Base-by-base conservation (phyloP, 192 early-diverging fungal species). In the Coemansia sp. region DNA sequence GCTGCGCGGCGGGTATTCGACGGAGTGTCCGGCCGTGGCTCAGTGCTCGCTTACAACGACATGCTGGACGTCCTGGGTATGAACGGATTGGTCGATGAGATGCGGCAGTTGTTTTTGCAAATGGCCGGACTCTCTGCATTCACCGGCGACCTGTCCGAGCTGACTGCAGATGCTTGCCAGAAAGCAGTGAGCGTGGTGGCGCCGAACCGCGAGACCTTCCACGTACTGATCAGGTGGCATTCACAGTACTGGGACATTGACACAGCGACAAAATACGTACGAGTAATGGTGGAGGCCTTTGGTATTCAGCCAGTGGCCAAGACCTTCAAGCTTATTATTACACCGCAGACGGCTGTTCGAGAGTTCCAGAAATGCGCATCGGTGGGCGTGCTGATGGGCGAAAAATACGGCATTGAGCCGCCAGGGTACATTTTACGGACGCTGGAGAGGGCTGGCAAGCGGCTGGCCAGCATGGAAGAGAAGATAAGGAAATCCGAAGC, bases 201-300 rank as follows among this genome's bases (percentile, higher is more conserved):
- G 12, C 71, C 71, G 19, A 58, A 53, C 51, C 48, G 44, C 3
- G 2, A 62, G 38, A 74, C 75, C 14, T 82, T 82, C 69, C 71
- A 77, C 37, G n/a, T 17, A 17, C 12, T 82, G 61, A 68, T 77
- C 3, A 62, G 64, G 6, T 82, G 80, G 80, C 75, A 70, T n/a
- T 72, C 80, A 4, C 19, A 32, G 67, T 82, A 82, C 69, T 82
- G 80, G 80, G 80, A 82, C 38, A 41, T 82, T 8, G 68, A 66
- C 1, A 27, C 34, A 0, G 73, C 70, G 10, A 42, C 59, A 14
- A 12, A 51, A 25, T 70, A 64, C 45, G 31, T 70, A 41, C 63
- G 36, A 41, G 15, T 73, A 39, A 81, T 81, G 78, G 9, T 1
- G 5, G 19, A 32, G 12, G 61, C 11, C 14, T 81, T 29, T 41